Percentiles rank a stretch among this genome's conserved stretches.
Conservation (phyloP, 495 filamentous ascomycete species). For the Penicillium cinerascens region DNA sequence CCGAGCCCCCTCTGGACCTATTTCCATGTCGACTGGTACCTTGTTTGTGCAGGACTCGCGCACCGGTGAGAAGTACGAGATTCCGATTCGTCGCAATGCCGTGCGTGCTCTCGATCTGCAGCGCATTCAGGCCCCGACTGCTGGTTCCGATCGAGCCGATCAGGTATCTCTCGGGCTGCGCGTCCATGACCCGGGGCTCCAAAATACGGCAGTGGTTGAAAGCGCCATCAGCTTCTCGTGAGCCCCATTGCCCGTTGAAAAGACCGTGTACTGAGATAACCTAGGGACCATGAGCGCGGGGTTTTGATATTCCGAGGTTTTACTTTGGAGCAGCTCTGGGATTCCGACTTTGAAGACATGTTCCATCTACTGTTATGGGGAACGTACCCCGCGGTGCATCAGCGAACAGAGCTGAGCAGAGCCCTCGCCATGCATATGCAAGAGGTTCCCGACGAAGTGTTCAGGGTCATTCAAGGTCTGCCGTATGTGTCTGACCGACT, state of each 20-base stretch:
- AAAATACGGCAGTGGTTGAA: slow-evolving; percentile 51
- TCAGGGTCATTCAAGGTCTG: slow-evolving; percentile 20
- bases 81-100: slow-evolving; percentile 50
- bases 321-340: slow-evolving; percentile 31
- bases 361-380: slow-evolving; percentile 36
- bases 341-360: slow-evolving; percentile 38
- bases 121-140: slow-evolving; percentile 34
- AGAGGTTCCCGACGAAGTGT: slow-evolving; percentile 24
- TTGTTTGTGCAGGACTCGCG: slow-evolving; percentile 48
- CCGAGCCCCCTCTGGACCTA: background rate
- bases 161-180: slow-evolving; percentile 37
- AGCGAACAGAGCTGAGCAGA: slow-evolving; percentile 22
- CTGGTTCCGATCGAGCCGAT: slow-evolving; percentile 18
- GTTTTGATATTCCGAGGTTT: slow-evolving; percentile 33
- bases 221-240: slow-evolving; percentile 52
- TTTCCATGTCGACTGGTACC: slow-evolving; percentile 32
- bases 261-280: background rate
- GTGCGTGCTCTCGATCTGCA: slow-evolving; percentile 47
- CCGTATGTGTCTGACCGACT: slow-evolving; percentile 23
- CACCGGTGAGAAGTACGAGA: slow-evolving; percentile 44
- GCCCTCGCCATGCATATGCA: slow-evolving; percentile 25
- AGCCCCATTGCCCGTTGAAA: slow-evolving; percentile 13
- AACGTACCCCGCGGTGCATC: slow-evolving; percentile 18
- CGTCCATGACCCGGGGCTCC: slow-evolving; percentile 51
- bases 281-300: slow-evolving; percentile 30